Base-by-base conservation (phyloP, 1,139 yeast genomes). In the Eremothecium coryli region DNA sequence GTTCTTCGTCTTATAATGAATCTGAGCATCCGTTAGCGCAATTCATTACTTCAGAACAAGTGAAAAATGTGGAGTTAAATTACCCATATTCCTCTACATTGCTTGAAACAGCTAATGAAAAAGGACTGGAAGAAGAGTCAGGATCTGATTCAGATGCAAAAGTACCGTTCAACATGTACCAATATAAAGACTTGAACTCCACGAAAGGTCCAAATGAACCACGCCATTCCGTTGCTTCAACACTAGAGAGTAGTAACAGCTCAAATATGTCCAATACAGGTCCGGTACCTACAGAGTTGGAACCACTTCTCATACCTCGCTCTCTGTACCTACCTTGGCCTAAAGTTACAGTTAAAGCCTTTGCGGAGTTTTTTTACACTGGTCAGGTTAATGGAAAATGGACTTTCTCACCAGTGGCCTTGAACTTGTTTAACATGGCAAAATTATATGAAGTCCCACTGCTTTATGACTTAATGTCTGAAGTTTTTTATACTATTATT, bases 301-400 rank as follows among this genome's bases (percentile, higher is more conserved):
- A 76, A 42, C 78, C 82, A 1, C 58, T 76, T 23, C 61, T 73
- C 37, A 66, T 77, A 24, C 90, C 93, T 11, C 64, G 93, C 40
- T 68, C 75, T 14, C 54, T 81, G 21, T 80, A 76, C 46, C 53
- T 81, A 41, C 90, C 93, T 4, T 78, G 76, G 59, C 57, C 76
- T 2, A 73, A 79, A 1, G 53, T 61, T 2, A 70, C 84, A 0
- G 71, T 80, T 8, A 67, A 66, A 38, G 85, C 84, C 1, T 71
- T 80, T 45, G 65, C 80, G 28, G 90, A 81, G 48, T 81, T 74
- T 53, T 64, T 81, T 40, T 79, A 77, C 49, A 80, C 88, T 5
- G 93, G 90, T 1, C 86, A 80, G 55, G 71, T 81, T 22, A 85
- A 84, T 22, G 74, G 77, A 39, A 76, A 72, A 46, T 80, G 88